Base-by-base conservation (phyloP, 441 rosid species). In the Erodium trifolium region DNA sequence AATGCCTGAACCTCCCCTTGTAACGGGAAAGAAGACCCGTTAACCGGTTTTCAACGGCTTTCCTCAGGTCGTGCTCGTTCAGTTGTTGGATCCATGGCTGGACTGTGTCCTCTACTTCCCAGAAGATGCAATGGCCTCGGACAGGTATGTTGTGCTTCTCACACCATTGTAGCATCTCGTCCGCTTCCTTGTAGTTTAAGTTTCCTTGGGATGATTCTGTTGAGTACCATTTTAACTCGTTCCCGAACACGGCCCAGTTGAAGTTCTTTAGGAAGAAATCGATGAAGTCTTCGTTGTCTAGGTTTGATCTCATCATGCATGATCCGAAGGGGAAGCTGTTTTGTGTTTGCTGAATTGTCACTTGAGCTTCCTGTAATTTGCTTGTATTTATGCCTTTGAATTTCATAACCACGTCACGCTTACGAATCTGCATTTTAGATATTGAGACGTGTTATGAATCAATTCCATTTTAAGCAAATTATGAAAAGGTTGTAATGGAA, bases 211-310 rank as follows among this genome's bases (percentile, higher is more conserved):
- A 88, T 16, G 95, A 12, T 68, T 93, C 98, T 8, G 97, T 91
- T 87, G 87, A 86, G 69, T 82, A 86, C 98, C 98, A 93, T 71
- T 91, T 93, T 66, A 93, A 68, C 78, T 93, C 98, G 76, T 93
- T 93, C 53, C 88, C 97, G 27, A 93, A 91, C 73, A 89, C 97
- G 12, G 90, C 93, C 97, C 98, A 88, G 76, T 88, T 89, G 76
- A 93, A 93, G 77, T 88, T 70, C 71, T 87, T 85, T 29, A 82
- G 79, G 68, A 88, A 89, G 84, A 88, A 93, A 69, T 80, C 79
- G 29, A 87, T 89, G 67, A 84, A 91, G 72, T 88, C 98, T 76
- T 93, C 96, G 14, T 93, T 89, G 81, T 93, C 98, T 55, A 93
- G 75, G 77, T 85, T 87, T 23, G 82, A 75, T 71, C 97, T 79